Conservation (phyloP, 306 rosid genomes). For the Citrullus colocynthis region DNA sequence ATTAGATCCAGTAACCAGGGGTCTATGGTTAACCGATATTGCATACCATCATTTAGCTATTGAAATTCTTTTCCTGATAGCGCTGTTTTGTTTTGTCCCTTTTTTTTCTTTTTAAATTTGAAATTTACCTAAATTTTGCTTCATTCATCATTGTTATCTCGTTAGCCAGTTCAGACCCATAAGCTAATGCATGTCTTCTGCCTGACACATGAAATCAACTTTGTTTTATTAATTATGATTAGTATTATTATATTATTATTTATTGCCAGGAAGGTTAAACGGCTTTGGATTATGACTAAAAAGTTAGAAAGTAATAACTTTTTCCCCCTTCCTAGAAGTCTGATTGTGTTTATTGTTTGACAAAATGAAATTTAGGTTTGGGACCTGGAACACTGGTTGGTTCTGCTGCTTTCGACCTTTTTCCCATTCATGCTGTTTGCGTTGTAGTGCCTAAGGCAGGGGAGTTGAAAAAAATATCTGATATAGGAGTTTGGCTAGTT, state of each 20-base stretch:
- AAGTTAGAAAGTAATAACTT: neutral
- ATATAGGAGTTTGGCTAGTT: slow-evolving; percentile 90
- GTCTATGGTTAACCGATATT: too few relatives aligned
- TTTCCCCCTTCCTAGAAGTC: neutral
- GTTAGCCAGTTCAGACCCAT: neutral
- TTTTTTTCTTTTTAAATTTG: neutral
- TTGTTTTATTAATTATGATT: neutral
- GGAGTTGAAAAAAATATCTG: slow-evolving; percentile 82
- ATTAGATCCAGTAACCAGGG: too few relatives aligned
- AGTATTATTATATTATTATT: too few relatives aligned
- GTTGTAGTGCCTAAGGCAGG: slow-evolving; percentile 83
- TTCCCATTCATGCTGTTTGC: slow-evolving; percentile 94
- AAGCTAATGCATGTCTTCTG: neutral
- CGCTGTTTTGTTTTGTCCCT: too few relatives aligned
- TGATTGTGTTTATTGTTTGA: neutral
- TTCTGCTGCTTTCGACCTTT: slow-evolving; percentile 95
- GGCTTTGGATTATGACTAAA: neutral
- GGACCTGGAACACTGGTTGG: slow-evolving; percentile 99
- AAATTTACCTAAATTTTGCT: neutral
- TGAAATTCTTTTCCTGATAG: too few relatives aligned
- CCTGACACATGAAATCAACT: neutral
- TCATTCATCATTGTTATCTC: neutral
- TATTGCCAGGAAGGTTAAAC: neutral
- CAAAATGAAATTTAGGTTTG: slow-evolving; percentile 46
- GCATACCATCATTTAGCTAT: too few relatives aligned